Evolutionary conservation across 164 flowering plant species (phyloP), one percentile per base, ranked within the genome.

Genomic region (Chimonanthus praecox): DNA sequence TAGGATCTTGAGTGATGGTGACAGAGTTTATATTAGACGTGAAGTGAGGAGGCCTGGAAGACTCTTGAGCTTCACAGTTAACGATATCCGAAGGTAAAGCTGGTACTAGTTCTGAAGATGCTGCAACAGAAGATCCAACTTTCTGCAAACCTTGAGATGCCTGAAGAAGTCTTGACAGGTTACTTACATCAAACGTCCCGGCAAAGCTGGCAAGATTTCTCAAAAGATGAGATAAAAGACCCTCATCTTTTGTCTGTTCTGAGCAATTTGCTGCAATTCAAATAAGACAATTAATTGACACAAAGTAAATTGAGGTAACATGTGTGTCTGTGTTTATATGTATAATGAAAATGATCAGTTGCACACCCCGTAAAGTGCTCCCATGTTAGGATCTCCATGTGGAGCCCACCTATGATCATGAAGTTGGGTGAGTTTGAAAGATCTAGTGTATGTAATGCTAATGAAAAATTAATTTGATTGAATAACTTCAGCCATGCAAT

Each of bases 181-280:
- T 83, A 7, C 72, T 79, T 70, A 72, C 92, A 73, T 80, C 85
- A 70, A 69, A 71, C 71, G 81, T 79, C 70, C 80, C 74, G 58
- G 74, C 72, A 66, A 76, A 63, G 76, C 79, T 74, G 4, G 85
- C 84, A 75, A 90, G 86, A 79, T 85, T 88, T 73, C 78, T 86
- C 70, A 88, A 67, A 72, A 88, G 83, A 80, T 87, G 91, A 70
- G 89, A 81, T 33, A 88, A 71, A 63, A 90, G 74, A 77, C 83
- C 88, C 78, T 90, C 87, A 79, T 87, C 88, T 33, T 84, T 83
- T 16, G 83, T 62, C 68, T 78, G 80, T 50, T 81, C 87, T 8
- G 88, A 76, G 63, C 70, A 78, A 72, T 82, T 84, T 66, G 88
- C 94, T 87, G 85, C 80, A 85, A 68, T 76, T 65, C 33, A 79